These are phyloP conservation scores for Colletotrichum filicis DNA, from an alignment of 2,329 filamentous ascomycete genomes.

Conservation along the genomic window DNA sequence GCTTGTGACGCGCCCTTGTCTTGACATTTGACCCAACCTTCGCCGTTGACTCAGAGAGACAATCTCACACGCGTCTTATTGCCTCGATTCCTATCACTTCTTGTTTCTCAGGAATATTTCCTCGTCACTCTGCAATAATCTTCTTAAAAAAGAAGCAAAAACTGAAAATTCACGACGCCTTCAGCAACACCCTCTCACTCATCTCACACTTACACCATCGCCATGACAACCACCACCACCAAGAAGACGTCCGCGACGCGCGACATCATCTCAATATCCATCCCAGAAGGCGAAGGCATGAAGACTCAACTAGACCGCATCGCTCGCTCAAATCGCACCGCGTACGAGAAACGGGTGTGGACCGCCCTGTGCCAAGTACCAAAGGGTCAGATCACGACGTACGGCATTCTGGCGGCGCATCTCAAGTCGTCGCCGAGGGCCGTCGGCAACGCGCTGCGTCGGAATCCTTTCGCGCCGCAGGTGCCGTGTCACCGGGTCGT, in stretches of 20 bases:
- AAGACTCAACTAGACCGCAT: conserved; percentile 56
- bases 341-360: conserved; percentile 75
- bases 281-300: conserved; percentile 43
- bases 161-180: too few relatives aligned
- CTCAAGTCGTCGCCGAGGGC: conserved; percentile 79
- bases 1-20: conserved; percentile 31
- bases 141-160: background rate
- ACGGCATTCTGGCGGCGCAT: conserved; percentile 76
- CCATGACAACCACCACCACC: conserved; percentile 21
- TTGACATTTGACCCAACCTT: conserved; percentile 20
- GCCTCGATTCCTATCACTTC: background rate
- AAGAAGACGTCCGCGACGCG: background rate
- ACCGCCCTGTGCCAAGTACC: conserved; percentile 81
- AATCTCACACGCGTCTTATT: background rate
- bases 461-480: conserved; percentile 84
- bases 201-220: conserved; percentile 1
- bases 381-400: conserved; percentile 79
- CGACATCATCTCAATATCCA: conserved; percentile 1
- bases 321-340: conserved; percentile 54
- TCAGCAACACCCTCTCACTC: background rate
- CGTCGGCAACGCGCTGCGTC: conserved; percentile 79
- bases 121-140: background rate
- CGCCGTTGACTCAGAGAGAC: conserved; percentile 8
- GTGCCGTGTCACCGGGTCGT: conserved; percentile 87
- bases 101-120: fast-evolving